Conservation (phyloP, 2,329 filamentous ascomycete species). For the Aspergillus texensis region DNA sequence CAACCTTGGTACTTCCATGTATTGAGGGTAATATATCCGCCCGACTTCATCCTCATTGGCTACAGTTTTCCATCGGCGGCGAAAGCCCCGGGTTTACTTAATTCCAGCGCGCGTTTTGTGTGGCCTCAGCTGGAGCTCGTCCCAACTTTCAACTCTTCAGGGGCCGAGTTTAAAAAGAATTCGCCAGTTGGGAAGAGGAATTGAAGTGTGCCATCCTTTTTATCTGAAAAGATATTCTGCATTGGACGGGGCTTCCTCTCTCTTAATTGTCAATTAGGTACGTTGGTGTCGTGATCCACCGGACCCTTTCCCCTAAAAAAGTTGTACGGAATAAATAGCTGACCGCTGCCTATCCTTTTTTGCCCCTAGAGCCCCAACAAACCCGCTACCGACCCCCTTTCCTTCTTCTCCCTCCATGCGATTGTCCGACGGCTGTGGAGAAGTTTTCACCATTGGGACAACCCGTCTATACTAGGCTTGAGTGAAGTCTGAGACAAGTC, state of each 20-base stretch:
- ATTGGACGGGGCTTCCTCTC: neutral
- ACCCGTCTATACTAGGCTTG: neutral
- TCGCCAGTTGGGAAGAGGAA: neutral
- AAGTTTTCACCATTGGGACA: neutral
- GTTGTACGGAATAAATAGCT: neutral
- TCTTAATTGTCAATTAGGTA: neutral
- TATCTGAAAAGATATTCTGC: neutral
- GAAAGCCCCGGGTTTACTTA: conserved; percentile 9
- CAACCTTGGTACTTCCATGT: neutral
- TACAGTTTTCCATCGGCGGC: neutral
- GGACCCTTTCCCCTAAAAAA: conserved; percentile 1
- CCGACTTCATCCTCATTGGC: neutral
- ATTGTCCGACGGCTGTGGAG: conserved; percentile 9
- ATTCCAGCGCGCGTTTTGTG: conserved; percentile 7
- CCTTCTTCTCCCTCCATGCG: conserved; percentile 11
- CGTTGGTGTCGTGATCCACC: neutral
- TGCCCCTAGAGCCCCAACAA: conserved; percentile 7
- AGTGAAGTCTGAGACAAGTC: conserved; percentile 8
- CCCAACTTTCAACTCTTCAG: conserved; percentile 2
- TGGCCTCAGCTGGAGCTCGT: neutral
- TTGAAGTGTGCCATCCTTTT: neutral
- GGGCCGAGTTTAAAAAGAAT: conserved; percentile 6
- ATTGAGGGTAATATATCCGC: conserved; percentile 4
- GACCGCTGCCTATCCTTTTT: conserved; percentile 8
- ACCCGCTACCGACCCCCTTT: conserved; percentile 3